Evolutionary conservation across 2,329 filamentous ascomycete species (phyloP), one percentile per base, ranked within the genome.

Genomic region (Calonectria pseudoturangicola): DNA sequence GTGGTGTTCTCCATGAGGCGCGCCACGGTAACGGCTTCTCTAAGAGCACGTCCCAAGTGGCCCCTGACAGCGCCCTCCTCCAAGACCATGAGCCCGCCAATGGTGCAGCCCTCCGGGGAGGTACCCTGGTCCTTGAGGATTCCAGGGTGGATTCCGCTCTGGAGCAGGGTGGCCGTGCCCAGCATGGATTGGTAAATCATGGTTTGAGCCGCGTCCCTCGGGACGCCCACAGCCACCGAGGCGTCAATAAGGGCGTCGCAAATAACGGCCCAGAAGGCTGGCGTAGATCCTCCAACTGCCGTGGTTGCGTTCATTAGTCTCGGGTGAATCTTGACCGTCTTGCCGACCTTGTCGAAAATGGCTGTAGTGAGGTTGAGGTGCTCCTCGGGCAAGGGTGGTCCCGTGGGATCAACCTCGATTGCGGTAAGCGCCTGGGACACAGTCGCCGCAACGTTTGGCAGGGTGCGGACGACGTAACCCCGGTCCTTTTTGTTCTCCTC

Each of bases 141-240:
- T 0, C 88, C 88, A 0, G 90, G 89, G 75, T 91, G 89, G 74
- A 91, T 86, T 0, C 89, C 89, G 56, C 78, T 81, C 36, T 84
- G 86, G 45, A 91, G 82, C 48, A 92, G 86, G 67, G 86, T 87
- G 0, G 90, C 88, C 0, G 90, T 89, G 0, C 91, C 90, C 60
- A 86, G 84, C 87, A 91, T 90, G 1, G 88, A 88, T 81, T 92
- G 90, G 15, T 89, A 88, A 70, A 90, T 89, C 88, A 92, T 92
- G 4, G 87, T 81, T 72, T 89, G 88, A 0, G 90, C 90, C 75
- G 89, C 86, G 2, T 87, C 87, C 13, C 90, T 81, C 0, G 90
- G 89, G 18, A 92, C 78, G 0, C 91, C 91, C 82, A 91, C 90
- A 0, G 90, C 90, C 0, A 92, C 89, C 0, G 88, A 89, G 0